Conservation (phyloP, 345 rosid species). For the Cardamine occulta region DNA sequence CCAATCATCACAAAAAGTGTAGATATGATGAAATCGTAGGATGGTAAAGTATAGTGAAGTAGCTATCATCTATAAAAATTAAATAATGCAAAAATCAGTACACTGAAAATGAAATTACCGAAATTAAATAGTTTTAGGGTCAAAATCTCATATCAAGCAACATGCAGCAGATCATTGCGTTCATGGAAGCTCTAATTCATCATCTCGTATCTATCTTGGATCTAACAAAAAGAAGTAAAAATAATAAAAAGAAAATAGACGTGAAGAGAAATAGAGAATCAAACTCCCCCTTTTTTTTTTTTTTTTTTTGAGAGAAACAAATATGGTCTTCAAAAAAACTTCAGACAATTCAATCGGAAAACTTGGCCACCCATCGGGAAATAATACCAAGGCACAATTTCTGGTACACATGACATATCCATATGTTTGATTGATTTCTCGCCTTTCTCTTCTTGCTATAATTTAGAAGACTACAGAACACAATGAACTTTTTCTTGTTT, state of each 20-base stretch:
- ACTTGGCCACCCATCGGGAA: neutral
- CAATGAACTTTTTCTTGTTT: constrained; percentile 14
- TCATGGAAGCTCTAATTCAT: no score
- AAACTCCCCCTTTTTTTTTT: no score
- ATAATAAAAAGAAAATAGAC: no score
- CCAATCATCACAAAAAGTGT: neutral
- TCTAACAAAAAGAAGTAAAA: no score
- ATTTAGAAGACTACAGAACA: constrained; percentile 20
- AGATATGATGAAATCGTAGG: neutral
- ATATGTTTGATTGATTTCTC: neutral
- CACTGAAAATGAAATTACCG: neutral
- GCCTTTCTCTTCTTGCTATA: constrained; percentile 21
- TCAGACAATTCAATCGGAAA: neutral
- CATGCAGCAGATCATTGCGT: neutral
- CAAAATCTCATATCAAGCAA: neutral
- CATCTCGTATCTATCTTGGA: no score
- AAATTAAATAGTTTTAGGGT: neutral
- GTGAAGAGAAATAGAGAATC: no score
- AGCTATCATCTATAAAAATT: neutral
- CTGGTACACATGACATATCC: neutral
- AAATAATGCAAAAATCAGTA: no score
- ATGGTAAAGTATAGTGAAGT: neutral
- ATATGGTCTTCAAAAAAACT: neutral
- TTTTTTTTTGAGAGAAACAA: neutral
- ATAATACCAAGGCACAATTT: constrained; percentile 15